Conservation (phyloP, 768 basidiomycete genomes). For the Lentinula edodes region DNA sequence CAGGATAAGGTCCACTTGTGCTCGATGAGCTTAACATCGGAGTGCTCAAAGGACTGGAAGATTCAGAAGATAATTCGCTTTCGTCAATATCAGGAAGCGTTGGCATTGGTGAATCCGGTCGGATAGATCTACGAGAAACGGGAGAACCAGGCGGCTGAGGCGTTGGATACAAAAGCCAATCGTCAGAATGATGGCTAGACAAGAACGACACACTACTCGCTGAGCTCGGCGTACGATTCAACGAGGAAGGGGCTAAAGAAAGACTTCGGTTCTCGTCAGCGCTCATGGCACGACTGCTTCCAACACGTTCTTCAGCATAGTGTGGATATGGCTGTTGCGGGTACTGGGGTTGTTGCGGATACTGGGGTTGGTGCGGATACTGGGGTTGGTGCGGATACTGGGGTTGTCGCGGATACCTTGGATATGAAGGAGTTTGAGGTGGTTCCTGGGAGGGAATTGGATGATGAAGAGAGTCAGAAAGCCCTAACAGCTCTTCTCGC, state of each 20-base stretch:
- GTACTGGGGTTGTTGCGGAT: neutral
- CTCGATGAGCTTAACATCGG: slow-evolving; percentile 9
- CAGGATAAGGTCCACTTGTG: slow-evolving; percentile 20
- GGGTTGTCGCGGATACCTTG: slow-evolving; percentile 12
- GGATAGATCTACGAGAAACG: neutral
- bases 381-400: neutral
- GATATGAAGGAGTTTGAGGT: neutral
- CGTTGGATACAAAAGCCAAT: slow-evolving; percentile 26
- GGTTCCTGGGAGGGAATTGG: slow-evolving; percentile 14
- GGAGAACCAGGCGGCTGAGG: slow-evolving; percentile 15
- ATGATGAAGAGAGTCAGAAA: slow-evolving; percentile 52
- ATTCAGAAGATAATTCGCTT: slow-evolving; percentile 7
- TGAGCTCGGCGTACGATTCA: slow-evolving; percentile 34
- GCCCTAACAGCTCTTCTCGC: slow-evolving; percentile 59
- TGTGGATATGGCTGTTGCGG: neutral
- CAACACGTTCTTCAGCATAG: slow-evolving; percentile 1
- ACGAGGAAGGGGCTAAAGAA: slow-evolving; percentile 2
- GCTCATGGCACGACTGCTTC: slow-evolving; percentile 2
- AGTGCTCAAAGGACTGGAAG: slow-evolving; percentile 15
- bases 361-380: neutral
- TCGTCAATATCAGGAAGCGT: slow-evolving; percentile 1
- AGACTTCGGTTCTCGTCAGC: slow-evolving; percentile 1
- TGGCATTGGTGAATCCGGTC: slow-evolving; percentile 1
- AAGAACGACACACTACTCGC: slow-evolving; percentile 40
- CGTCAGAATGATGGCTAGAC: slow-evolving; percentile 72